phyloP scores from a whole-genome alignment of 345 rosid genomes.

The Reutealis trisperma region DNA sequence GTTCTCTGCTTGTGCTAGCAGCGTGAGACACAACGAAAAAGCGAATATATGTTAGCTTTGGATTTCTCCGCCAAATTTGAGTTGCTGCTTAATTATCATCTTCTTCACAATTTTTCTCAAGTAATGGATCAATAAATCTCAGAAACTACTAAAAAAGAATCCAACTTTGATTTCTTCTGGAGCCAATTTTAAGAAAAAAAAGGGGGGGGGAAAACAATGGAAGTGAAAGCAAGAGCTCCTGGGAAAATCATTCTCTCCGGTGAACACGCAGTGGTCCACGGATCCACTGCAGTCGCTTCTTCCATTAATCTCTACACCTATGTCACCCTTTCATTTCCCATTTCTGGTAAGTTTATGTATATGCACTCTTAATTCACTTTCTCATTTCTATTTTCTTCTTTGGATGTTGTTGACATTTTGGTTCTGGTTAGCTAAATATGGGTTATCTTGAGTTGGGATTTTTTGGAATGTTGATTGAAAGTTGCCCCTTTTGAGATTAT shows the following conservation, averaged over 20 bases:
- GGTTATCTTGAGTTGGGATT: constrained; percentile 3
- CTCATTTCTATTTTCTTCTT: not conserved
- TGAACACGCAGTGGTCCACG: constrained; percentile 97
- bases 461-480: constrained; percentile 20
- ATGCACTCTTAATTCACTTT: not conserved
- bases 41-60: not conserved
- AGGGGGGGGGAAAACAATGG: constrained; percentile 53
- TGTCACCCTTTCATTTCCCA: constrained; percentile 57
- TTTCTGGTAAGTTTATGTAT: constrained; percentile 42
- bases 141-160: not conserved
- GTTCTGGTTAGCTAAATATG: constrained; percentile 1
- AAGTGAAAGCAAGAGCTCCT: constrained; percentile 88
- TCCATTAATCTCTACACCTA: constrained; percentile 80
- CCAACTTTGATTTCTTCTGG: too few relatives aligned
- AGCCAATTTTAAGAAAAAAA: not conserved
- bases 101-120: not conserved
- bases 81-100: not conserved
- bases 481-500: constrained; percentile 21
- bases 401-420: not conserved
- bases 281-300: constrained; percentile 88
- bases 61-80: not conserved
- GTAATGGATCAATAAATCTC: not conserved
- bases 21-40: not conserved
- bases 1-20: too few relatives aligned
- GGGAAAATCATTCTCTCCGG: constrained; percentile 95